Conservation (phyloP, 1,284 basidiomycete species). For the Ustilago lituana region DNA sequence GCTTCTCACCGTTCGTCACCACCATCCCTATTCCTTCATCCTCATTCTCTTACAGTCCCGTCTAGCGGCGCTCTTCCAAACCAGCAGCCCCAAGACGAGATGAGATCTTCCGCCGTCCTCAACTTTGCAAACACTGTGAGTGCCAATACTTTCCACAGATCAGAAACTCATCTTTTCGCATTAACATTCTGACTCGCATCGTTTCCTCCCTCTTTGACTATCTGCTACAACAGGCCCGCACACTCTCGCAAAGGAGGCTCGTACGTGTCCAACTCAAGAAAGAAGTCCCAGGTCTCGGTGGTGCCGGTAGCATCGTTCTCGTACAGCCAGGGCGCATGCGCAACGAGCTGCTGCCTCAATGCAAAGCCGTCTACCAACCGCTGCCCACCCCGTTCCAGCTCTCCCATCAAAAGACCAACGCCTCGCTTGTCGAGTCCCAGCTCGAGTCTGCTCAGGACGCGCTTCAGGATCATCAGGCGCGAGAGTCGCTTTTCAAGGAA, state of each 20-base stretch:
- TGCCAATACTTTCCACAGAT: background rate
- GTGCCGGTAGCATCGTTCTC: conserved; percentile 29
- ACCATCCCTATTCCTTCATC: background rate
- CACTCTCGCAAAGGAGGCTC: conserved; percentile 45
- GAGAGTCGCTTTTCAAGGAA: conserved; percentile 30
- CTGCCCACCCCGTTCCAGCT: conserved; percentile 34
- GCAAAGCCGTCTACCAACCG: conserved; percentile 40
- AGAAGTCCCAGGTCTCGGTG: conserved; percentile 30
- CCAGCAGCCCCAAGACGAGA: conserved; percentile 14
- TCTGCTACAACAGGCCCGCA: conserved; percentile 20
- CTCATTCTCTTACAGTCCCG: background rate
- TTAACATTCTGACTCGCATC: background rate
- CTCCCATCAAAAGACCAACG: conserved; percentile 15
- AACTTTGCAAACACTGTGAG: conserved; percentile 42
- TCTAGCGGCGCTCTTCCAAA: conserved; percentile 2
- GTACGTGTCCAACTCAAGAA: conserved; percentile 41
- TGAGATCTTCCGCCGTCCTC: conserved; percentile 39
- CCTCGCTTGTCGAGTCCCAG: conserved; percentile 20
- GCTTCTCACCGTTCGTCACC: conserved; percentile 3
- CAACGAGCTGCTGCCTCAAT: conserved; percentile 32
- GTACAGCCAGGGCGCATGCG: conserved; percentile 49
- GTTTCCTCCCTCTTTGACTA: background rate
- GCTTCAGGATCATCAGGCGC: conserved; percentile 15
- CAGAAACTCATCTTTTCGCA: background rate
- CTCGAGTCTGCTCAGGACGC: conserved; percentile 25